phyloP scores from a whole-genome alignment of 352 stramenopile genomes.

The Phytophthora fragariaefolia region DNA sequence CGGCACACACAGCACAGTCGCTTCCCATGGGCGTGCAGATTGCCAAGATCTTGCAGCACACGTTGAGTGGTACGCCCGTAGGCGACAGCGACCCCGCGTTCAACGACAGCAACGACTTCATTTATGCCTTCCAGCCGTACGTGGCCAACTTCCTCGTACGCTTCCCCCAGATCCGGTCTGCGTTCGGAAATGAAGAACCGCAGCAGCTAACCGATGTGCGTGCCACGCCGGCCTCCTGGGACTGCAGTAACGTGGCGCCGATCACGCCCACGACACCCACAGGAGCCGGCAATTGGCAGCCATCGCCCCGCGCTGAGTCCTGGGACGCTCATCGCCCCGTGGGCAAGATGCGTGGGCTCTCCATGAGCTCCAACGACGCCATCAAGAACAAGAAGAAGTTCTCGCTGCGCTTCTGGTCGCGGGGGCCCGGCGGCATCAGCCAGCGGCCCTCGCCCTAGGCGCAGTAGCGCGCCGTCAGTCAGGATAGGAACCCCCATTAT shows the following conservation, averaged over 20 bases:
- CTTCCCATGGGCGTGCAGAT: conserved; percentile 71
- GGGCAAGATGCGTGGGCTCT: conserved; percentile 65
- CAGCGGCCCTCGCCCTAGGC: conserved; percentile 25
- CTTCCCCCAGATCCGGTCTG: conserved; percentile 61
- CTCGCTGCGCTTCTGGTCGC: conserved; percentile 71
- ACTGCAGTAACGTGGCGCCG: conserved; percentile 36
- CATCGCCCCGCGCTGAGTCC: conserved; percentile 24
- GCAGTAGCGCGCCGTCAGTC: conserved; percentile 1
- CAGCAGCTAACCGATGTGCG: conserved; percentile 28
- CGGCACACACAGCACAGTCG: conserved; percentile 56
- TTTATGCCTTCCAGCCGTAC: conserved; percentile 66
- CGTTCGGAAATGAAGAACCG: conserved; percentile 34
- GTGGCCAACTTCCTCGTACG: conserved; percentile 65
- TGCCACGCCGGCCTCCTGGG: conserved; percentile 29
- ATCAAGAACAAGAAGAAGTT: conserved; percentile 76
- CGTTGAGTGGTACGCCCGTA: conserved; percentile 64
- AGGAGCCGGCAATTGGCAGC: conserved; percentile 34
- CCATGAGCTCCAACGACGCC: conserved; percentile 56
- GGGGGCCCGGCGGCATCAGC: conserved; percentile 25
- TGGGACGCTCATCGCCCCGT: conserved; percentile 48
- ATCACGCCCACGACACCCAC: conserved; percentile 39
- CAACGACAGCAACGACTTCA: conserved; percentile 65
- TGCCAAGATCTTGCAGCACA: conserved; percentile 83
- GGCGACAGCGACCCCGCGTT: conserved; percentile 55
- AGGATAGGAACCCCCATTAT: conserved; percentile 43